These are phyloP conservation scores for Ustilago xerochloae DNA, from an alignment of 1,284 basidiomycete genomes.

Conservation along the genomic window DNA sequence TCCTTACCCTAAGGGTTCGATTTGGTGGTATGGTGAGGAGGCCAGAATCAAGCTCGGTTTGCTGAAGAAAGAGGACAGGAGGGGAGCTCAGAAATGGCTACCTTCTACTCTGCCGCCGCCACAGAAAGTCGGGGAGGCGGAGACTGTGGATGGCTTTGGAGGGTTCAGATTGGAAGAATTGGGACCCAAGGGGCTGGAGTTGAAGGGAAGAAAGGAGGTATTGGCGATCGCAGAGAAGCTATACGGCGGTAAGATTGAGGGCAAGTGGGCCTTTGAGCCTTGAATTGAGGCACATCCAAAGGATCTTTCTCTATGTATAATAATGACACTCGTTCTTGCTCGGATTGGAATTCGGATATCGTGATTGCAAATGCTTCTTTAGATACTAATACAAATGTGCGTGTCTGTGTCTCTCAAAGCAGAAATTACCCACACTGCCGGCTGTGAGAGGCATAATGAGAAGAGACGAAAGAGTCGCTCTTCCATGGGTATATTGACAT, in stretches of 20 bases:
- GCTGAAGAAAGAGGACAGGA: conserved; percentile 27
- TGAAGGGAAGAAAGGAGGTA: conserved; percentile 44
- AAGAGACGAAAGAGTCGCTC: background rate
- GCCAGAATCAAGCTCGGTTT: conserved; percentile 18
- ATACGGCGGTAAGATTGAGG: conserved; percentile 30
- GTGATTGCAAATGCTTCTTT: background rate
- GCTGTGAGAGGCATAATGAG: background rate
- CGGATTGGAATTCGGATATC: background rate
- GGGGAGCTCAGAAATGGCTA: conserved; percentile 23
- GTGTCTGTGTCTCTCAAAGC: background rate
- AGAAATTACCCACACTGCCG: background rate
- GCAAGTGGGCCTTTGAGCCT: conserved; percentile 27
- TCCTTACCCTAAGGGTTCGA: conserved; percentile 6
- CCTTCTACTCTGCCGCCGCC: conserved; percentile 19
- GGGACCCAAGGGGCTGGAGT: conserved; percentile 48
- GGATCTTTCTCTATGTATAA: background rate
- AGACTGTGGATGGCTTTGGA: conserved; percentile 15
- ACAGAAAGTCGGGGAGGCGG: background rate
- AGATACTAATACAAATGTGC: background rate
- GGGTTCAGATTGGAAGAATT: conserved; percentile 50
- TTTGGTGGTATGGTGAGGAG: conserved; percentile 20
- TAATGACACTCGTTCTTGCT: background rate
- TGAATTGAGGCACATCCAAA: background rate
- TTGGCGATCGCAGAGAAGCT: conserved; percentile 34
- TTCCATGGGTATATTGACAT: background rate